These are phyloP conservation scores for Arthrobotrys sphaeroides DNA, from an alignment of 2,329 filamentous ascomycete species.

Conservation along the genomic window DNA sequence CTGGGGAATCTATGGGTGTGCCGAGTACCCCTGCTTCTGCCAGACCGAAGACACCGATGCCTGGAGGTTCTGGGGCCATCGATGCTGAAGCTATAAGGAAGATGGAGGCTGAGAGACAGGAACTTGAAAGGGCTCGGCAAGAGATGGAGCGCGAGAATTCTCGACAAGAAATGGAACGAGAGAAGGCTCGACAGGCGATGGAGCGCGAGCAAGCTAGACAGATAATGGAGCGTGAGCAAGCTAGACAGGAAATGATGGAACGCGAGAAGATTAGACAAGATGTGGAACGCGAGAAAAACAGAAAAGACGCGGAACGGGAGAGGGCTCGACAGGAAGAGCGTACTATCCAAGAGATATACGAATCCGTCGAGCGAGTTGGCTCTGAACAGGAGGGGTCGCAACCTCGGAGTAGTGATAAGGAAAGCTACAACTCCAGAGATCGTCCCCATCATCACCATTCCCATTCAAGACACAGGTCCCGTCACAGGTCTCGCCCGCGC, in stretches of 20 bases:
- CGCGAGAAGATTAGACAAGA: constrained; percentile 1
- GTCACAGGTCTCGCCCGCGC: constrained; percentile 26
- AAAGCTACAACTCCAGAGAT: neutral
- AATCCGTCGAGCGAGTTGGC: neutral
- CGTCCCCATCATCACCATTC: constrained; percentile 5
- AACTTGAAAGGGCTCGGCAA: constrained; percentile 20
- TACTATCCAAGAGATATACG: constrained; percentile 7
- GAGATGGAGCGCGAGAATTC: neutral
- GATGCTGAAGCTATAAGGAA: constrained; percentile 11
- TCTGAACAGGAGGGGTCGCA: neutral
- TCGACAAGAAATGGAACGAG: neutral
- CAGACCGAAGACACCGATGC: constrained; percentile 37
- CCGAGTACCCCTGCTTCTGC: no score
- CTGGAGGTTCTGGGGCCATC: neutral
- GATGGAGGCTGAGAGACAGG: constrained; percentile 14
- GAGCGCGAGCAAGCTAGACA: neutral
- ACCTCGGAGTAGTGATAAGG: constrained; percentile 1
- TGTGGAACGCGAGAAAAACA: neutral
- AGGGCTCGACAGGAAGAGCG: neutral
- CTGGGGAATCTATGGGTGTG: neutral
- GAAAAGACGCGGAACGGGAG: neutral
- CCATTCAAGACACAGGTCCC: neutral
- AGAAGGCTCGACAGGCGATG: neutral
- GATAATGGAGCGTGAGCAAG: neutral
- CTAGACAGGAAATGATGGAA: neutral